These are phyloP conservation scores for Aquilaria malaccensis DNA, from an alignment of 345 rosid genomes.

Conservation along the genomic window DNA sequence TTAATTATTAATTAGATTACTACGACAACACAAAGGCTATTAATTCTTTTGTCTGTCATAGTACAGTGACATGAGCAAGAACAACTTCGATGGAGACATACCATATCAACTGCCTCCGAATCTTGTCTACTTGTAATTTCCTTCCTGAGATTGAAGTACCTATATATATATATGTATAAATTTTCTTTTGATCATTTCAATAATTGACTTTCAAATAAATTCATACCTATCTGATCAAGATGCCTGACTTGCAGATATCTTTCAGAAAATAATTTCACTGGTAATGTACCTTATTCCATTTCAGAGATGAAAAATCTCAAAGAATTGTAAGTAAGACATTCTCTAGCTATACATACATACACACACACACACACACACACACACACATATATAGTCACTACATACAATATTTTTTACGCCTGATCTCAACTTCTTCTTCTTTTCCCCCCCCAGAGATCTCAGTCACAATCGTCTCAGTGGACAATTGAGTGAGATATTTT, in stretches of 20 bases:
- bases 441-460: slow-evolving; percentile 39
- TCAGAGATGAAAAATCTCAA: slow-evolving; percentile 67
- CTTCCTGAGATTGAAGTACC: neutral
- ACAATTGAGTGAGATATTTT: slow-evolving; percentile 79
- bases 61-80: slow-evolving; percentile 85
- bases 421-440: no score
- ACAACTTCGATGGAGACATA: slow-evolving; percentile 69
- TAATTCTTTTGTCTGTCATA: slow-evolving; percentile 33
- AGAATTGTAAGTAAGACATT: slow-evolving; percentile 47
- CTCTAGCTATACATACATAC: neutral
- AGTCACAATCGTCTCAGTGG: slow-evolving; percentile 70
- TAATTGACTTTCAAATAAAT: neutral
- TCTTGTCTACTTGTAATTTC: slow-evolving; percentile 50
- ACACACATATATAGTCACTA: no score
- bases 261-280: slow-evolving; percentile 67
- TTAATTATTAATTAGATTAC: slow-evolving; percentile 1
- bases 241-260: slow-evolving; percentile 58
- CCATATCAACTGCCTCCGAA: slow-evolving; percentile 97
- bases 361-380: no score
- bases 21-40: slow-evolving; percentile 10
- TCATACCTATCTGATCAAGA: slow-evolving; percentile 8
- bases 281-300: slow-evolving; percentile 77
- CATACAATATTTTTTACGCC: no score
- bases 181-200: neutral
- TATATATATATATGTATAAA: neutral